A percentile compares a stretch with the other conserved stretches of the same genome.
phyloP scores from a whole-genome alignment of 805 yeast genomes.

The Metschnikowia arizonensis region DNA sequence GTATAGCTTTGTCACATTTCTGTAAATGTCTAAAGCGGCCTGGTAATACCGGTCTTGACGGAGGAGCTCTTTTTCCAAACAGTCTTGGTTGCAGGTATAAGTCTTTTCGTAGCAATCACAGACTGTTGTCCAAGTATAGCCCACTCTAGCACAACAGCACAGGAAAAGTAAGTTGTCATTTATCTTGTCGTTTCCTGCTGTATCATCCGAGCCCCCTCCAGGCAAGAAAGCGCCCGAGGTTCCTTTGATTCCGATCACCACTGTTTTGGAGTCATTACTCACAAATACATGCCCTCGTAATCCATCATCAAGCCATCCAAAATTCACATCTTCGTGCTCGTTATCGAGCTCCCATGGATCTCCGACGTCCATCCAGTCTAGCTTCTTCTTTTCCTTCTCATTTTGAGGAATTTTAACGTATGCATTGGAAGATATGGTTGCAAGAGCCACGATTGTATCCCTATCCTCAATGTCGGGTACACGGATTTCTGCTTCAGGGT shows the following conservation, averaged over 20 bases:
- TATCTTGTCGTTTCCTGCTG: constrained; percentile 72
- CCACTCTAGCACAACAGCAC: constrained; percentile 93
- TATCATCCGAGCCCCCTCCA: constrained; percentile 53
- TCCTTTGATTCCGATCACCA: constrained; percentile 83
- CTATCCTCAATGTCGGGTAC: constrained; percentile 77
- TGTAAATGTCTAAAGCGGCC: constrained; percentile 72
- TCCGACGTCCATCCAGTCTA: constrained; percentile 84
- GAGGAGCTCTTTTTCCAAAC: constrained; percentile 72
- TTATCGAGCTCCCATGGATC: constrained; percentile 51
- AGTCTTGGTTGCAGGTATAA: constrained; percentile 83
- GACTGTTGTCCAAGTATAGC: constrained; percentile 89
- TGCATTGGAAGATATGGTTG: constrained; percentile 86
- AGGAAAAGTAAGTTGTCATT: constrained; percentile 89
- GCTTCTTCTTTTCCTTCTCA: constrained; percentile 42
- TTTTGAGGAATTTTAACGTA: constrained; percentile 72
- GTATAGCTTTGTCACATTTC: constrained; percentile 62
- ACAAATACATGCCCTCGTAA: constrained; percentile 88
- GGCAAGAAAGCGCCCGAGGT: constrained; percentile 75
- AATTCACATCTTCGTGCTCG: constrained; percentile 48
- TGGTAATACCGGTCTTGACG: constrained; percentile 78
- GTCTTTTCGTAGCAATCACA: constrained; percentile 87
- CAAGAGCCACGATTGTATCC: constrained; percentile 68
- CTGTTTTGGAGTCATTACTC: constrained; percentile 50
- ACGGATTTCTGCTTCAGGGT: constrained; percentile 41
- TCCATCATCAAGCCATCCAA: constrained; percentile 87